phyloP scores from a whole-genome alignment of 1,284 basidiomycete genomes.

The Polyporus tsugae region DNA sequence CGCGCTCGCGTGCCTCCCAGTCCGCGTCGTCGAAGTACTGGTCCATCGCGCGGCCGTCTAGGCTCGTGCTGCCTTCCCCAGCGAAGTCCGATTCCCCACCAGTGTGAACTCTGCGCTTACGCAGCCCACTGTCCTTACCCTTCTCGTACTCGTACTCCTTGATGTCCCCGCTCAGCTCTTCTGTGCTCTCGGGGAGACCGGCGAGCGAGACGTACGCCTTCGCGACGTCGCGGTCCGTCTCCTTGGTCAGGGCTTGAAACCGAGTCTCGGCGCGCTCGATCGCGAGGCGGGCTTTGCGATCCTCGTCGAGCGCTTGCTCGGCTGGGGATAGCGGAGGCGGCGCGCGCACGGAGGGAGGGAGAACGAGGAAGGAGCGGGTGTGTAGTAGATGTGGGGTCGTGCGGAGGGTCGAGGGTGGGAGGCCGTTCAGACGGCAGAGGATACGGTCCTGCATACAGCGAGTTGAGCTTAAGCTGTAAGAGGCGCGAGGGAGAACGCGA shows the following conservation, averaged over 20 bases:
- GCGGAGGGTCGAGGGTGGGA: slow-evolving; percentile 69
- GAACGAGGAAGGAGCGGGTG: slow-evolving; percentile 65
- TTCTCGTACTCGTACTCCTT: slow-evolving; percentile 37
- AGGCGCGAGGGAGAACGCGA: not conserved
- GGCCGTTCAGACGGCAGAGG: slow-evolving; percentile 70
- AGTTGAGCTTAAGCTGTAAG: not conserved
- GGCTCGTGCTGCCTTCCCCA: slow-evolving; percentile 22
- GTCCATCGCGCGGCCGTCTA: slow-evolving; percentile 62
- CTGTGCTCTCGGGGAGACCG: slow-evolving; percentile 42
- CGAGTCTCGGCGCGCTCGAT: slow-evolving; percentile 66
- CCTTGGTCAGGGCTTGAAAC: slow-evolving; percentile 72
- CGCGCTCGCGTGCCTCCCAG: slow-evolving; percentile 59
- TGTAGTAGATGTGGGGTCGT: slow-evolving; percentile 80
- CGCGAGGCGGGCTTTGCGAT: slow-evolving; percentile 51
- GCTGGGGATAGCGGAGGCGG: slow-evolving; percentile 26
- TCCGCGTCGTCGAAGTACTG: slow-evolving; percentile 72
- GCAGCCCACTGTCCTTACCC: slow-evolving; percentile 31
- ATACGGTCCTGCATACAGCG: slow-evolving; percentile 53
- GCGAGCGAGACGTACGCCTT: slow-evolving; percentile 73
- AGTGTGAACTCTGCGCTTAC: slow-evolving; percentile 27
- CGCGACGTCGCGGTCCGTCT: slow-evolving; percentile 70
- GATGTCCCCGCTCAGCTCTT: slow-evolving; percentile 38
- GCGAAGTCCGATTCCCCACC: not conserved
- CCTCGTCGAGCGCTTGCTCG: slow-evolving; percentile 41
- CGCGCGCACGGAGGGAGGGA: slow-evolving; percentile 50